Base-by-base conservation (phyloP, 257 asterid genomes). In the Plectranthus barbatus region DNA sequence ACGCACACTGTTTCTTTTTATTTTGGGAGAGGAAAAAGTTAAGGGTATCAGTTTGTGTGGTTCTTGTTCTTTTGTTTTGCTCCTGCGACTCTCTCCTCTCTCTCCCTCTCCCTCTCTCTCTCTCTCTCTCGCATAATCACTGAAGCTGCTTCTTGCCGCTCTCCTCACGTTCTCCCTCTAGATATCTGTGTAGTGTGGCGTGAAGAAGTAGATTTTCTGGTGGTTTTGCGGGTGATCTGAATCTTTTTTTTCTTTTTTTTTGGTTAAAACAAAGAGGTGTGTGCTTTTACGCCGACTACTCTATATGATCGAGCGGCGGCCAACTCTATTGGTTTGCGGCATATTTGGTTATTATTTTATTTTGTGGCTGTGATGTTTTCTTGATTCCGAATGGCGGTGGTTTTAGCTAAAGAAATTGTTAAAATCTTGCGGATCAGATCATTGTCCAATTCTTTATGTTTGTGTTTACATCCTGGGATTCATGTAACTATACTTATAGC, bases 1-100 rank as follows among this genome's bases (percentile, higher is more conserved):
- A 72, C 31, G 31, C 78, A 65, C 62, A 67, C 56, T 61, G 21
- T 66, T 77, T 65, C 57, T 53, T 20, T 56, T 26, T 68, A 6
- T 68, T 75, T 71, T 68, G 66, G 62, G 73, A 36, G 80, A 78
- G 68, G 64, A 61, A 60, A 66, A 69, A 75, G 74, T 74, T 33
- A 4, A 11, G 60, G 44, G 73, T 67, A 79, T 79, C 74, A 49
- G 69, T 64, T 68, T 75, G 76, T 76, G 84, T 79, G 84, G 84
- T 73, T 62, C 70, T 53, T 57, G 52, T 75, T 72, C 42, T 61
- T 71, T 78, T 54, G 69, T 59, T 40, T 29, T 34, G 17, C 74
- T 69, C 71, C 42, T 46, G 64, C 73, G 12, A 36, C 70, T 44
- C 64, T 56, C 26, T 15, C 37, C 20, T 65, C n/a, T 68, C 29